Conservation (phyloP, 2,329 filamentous ascomycete genomes). For the Gyromitra esculenta region DNA sequence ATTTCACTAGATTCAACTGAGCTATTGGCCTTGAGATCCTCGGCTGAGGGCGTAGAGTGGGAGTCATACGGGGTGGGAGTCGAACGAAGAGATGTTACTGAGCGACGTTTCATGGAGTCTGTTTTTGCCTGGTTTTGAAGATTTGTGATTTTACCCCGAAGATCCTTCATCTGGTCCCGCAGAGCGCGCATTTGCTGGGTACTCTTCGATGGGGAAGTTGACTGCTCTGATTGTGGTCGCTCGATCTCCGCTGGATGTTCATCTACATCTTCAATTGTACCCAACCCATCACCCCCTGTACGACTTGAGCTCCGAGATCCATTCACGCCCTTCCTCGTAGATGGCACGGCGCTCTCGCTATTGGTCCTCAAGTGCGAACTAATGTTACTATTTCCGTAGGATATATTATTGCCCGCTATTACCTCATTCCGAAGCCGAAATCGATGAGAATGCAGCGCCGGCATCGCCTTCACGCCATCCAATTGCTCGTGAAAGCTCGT, state of each 20-base stretch:
- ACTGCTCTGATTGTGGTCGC: conserved; percentile 36
- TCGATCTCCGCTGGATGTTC: conserved; percentile 45
- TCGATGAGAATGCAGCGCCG: conserved; percentile 38
- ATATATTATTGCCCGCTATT: neutral
- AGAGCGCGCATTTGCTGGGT: conserved; percentile 77
- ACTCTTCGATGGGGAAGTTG: conserved; percentile 64
- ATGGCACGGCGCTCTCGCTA: conserved; percentile 54
- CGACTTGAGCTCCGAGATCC: conserved; percentile 30
- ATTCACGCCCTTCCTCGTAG: conserved; percentile 23
- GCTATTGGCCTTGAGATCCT: conserved; percentile 20
- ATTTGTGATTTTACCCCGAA: conserved; percentile 84
- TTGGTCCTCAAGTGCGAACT: conserved; percentile 50
- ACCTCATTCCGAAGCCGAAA: conserved; percentile 37
- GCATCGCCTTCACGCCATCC: conserved; percentile 45
- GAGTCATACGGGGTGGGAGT: conserved; percentile 71
- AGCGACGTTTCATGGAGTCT: conserved; percentile 80
- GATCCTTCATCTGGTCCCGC: conserved; percentile 83
- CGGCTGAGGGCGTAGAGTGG: conserved; percentile 17
- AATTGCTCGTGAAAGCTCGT: conserved; percentile 53
- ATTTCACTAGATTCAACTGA: conserved; percentile 23
- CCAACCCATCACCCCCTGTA: conserved; percentile 28
- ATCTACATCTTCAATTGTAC: conserved; percentile 49
- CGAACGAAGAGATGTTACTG: conserved; percentile 78
- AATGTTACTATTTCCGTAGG: neutral
- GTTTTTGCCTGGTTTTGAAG: conserved; percentile 80